Conservation (phyloP, 2,329 filamentous ascomycete species). For the Fulvia fulva region DNA sequence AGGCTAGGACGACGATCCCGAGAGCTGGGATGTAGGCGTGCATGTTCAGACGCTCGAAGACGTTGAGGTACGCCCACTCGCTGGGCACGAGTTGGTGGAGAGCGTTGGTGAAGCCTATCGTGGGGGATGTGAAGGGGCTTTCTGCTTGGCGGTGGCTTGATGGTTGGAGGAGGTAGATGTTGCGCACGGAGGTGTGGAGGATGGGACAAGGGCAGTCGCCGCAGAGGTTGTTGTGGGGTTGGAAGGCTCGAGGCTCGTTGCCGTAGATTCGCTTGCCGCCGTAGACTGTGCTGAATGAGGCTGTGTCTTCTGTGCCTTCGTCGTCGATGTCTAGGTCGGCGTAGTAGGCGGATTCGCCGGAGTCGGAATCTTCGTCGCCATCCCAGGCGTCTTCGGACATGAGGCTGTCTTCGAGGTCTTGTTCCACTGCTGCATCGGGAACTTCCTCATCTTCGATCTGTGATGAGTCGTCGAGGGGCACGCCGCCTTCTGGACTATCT, state of each 20-base stretch:
- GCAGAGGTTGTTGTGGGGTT: constrained; percentile 24
- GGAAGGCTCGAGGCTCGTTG: constrained; percentile 27
- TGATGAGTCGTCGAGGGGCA: background rate
- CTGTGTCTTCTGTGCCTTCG: constrained; percentile 26
- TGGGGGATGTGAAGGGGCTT: constrained; percentile 23
- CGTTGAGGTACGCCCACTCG: constrained; percentile 27
- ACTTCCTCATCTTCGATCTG: background rate
- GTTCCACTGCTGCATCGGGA: background rate
- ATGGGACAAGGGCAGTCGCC: constrained; percentile 38
- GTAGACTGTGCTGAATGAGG: constrained; percentile 25
- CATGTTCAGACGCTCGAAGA: constrained; percentile 58
- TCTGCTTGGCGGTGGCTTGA: constrained; percentile 9
- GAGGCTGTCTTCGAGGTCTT: background rate
- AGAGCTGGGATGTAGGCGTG: constrained; percentile 64
- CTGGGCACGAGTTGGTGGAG: constrained; percentile 30
- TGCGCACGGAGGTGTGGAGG: constrained; percentile 39
- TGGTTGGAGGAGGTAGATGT: constrained; percentile 43
- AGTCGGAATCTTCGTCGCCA: constrained; percentile 4
- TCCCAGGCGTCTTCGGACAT: background rate
- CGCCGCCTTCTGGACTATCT: background rate
- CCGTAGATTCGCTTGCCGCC: constrained; percentile 25
- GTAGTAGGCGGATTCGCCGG: constrained; percentile 7
- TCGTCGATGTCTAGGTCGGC: constrained; percentile 17
- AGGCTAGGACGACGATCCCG: constrained; percentile 64
- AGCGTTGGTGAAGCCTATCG: constrained; percentile 38